phyloP scores from a whole-genome alignment of 768 basidiomycete species.

The Xanthoconium stramineum region DNA sequence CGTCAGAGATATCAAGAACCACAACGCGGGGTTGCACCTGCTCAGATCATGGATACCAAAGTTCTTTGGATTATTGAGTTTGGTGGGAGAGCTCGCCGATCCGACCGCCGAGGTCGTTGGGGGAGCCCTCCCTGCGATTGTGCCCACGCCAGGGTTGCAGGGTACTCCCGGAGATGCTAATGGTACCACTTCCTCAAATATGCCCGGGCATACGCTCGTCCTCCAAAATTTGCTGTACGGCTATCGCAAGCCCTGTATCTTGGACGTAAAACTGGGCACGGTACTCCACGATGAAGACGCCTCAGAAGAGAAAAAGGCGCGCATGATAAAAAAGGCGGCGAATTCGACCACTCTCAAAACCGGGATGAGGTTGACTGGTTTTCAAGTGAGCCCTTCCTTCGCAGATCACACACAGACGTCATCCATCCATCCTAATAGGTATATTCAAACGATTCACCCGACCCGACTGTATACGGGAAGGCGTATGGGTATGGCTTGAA shows the following conservation, averaged over 20 bases:
- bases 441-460: conserved; percentile 55
- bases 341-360: conserved; percentile 71
- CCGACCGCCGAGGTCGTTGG: conserved; percentile 5
- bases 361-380: conserved; percentile 84
- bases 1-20: conserved; percentile 35
- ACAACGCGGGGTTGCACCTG: conserved; percentile 4
- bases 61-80: conserved; percentile 74
- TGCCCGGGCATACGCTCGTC: conserved; percentile 62
- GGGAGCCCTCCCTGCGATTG: conserved; percentile 18
- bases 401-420: neutral
- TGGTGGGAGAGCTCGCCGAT: conserved; percentile 51
- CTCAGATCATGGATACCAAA: conserved; percentile 64
- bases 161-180: conserved; percentile 35
- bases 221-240: conserved; percentile 76
- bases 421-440: conserved; percentile 45
- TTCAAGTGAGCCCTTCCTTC: conserved; percentile 63
- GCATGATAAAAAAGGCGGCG: conserved; percentile 71
- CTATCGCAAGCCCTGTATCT: conserved; percentile 79
- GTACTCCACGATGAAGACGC: conserved; percentile 74
- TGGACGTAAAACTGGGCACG: conserved; percentile 94
- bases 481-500: conserved; percentile 77
- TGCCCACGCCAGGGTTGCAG: conserved; percentile 36
- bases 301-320: conserved; percentile 66
- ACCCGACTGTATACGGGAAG: conserved; percentile 65
- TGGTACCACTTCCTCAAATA: neutral